A percentile compares a stretch with the other conserved stretches of the same genome.
phyloP scores from a whole-genome alignment of 192 early-diverging fungal genomes.

The Allomyces macrogynus region DNA sequence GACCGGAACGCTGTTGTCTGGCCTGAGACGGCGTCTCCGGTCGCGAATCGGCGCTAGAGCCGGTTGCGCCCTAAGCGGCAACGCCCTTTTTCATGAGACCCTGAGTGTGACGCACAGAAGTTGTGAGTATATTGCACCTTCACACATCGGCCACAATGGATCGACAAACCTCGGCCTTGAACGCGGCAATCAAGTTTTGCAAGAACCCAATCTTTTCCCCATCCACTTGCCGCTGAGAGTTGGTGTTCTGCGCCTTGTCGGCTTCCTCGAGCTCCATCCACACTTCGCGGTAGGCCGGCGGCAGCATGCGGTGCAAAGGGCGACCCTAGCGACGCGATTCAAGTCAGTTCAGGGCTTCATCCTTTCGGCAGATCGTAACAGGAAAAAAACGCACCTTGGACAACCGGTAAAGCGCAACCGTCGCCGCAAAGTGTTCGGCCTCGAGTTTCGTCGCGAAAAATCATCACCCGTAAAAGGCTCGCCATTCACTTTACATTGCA shows the following conservation, averaged over 20 bases:
- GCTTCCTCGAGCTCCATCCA: constrained; percentile 30
- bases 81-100: constrained; percentile 9
- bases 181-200: constrained; percentile 6
- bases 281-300: constrained; percentile 33
- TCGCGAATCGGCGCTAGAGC: constrained; percentile 8
- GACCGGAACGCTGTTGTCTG: constrained; percentile 8
- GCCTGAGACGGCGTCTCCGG: constrained; percentile 16
- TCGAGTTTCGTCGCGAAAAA: constrained; percentile 16
- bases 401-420: constrained; percentile 23
- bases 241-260: constrained; percentile 12
- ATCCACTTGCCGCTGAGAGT: constrained; percentile 11
- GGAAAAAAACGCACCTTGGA: constrained; percentile 1
- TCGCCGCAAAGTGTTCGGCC: constrained; percentile 28
- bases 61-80: constrained; percentile 8
- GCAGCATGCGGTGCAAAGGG: constrained; percentile 29
- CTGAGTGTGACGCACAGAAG: not conserved
- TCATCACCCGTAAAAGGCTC: constrained; percentile 9
- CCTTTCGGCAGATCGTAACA: not conserved
- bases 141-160: constrained; percentile 3
- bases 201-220: constrained; percentile 12
- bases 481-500: not conserved
- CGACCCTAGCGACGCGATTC: not conserved
- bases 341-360: too few species aligned
- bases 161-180: constrained; percentile 1
- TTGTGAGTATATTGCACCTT: constrained; percentile 9